Evolutionary conservation across 2,329 filamentous ascomycete species (phyloP), one percentile per base, ranked within the genome.

Genomic region (Aspergillus sp.): DNA sequence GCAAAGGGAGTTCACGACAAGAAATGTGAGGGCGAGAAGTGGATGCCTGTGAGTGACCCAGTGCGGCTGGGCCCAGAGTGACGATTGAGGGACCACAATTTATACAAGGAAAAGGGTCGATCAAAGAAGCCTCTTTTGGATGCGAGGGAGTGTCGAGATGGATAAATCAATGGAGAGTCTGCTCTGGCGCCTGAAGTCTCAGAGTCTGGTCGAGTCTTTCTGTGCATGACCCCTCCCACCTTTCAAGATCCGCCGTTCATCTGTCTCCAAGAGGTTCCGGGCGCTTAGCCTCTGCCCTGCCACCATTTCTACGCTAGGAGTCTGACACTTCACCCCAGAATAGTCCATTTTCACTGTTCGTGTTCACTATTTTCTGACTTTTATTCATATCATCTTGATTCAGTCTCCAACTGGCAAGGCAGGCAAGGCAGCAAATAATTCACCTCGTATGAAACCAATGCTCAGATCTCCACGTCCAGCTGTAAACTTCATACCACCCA

Each of bases 1-100:
- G 73, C 73, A 76, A 75, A 71, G 48, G 56, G 60, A 51, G 50
- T 50, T 44, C 46, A 37, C 40, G 35, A 43, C 40, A 58, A 53
- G 57, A 55, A 50, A 56, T 52, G 48, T 45, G 37, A 54, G 33
- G 47, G 48, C 53, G 47, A 58, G 15, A 41, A 54, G 53, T 43
- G 39, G 48, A 46, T 44, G 31, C 40, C 33, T 47, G n/a, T 33
- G 44, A 17, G 37, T 27, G 50, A 55, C 46, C 58, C 52, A 49
- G 58, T 48, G n/a, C 40, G 35, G 51, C 40, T 31, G 46, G 33
- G 40, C 39, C 37, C 46, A 52, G 39, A 25, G 8, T 21, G 39
- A 54, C 27, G 33, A 50, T 51, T 43, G 31, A 52, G 21, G 37
- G 40, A 56, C 21, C 35, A 47, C 27, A 23, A 23, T 48, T 25